A percentile compares a stretch with the other conserved stretches of the same genome.
These are phyloP conservation scores for Aspergillus sp. DNA, from an alignment of 2,329 filamentous ascomycete genomes.

Conservation along the genomic window DNA sequence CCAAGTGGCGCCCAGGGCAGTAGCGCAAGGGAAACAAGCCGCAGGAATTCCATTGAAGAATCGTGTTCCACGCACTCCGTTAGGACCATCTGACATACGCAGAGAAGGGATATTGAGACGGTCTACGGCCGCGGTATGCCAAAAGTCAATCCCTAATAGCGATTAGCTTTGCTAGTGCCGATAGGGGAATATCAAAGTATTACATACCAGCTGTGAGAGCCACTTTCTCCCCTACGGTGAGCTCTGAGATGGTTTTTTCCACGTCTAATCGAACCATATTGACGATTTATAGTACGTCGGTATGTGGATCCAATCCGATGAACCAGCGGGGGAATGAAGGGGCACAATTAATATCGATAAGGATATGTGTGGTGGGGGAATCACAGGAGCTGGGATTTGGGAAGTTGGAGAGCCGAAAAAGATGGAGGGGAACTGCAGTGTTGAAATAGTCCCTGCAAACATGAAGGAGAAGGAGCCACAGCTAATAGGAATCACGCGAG, in stretches of 20 bases:
- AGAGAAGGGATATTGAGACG: slow-evolving; percentile 60
- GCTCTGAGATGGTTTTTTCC: slow-evolving; percentile 47
- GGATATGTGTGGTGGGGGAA: too few species aligned
- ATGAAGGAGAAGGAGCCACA: too few species aligned
- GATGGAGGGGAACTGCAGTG: too few species aligned
- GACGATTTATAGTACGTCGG: too few species aligned
- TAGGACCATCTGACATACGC: slow-evolving; percentile 66
- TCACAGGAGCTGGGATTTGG: too few species aligned
- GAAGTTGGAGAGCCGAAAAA: too few species aligned
- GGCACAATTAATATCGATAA: too few species aligned
- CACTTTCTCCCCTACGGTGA: slow-evolving; percentile 58
- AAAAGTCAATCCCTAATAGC: slow-evolving; percentile 52
- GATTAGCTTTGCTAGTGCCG: slow-evolving; percentile 7
- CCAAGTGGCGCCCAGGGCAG: slow-evolving; percentile 76
- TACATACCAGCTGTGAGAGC: slow-evolving; percentile 29
- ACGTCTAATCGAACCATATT: slow-evolving; percentile 31
- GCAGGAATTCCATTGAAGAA: slow-evolving; percentile 67
- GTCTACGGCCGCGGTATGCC: slow-evolving; percentile 62
- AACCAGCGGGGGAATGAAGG: too few species aligned
- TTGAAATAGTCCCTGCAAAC: too few species aligned
- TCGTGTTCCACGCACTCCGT: slow-evolving; percentile 63
- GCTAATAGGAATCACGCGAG: too few species aligned
- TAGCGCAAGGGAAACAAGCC: slow-evolving; percentile 73
- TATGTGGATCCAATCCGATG: too few species aligned
- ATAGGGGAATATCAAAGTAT: background rate